Evolutionary conservation across 108 stramenopile species (phyloP).

Genomic region (Aurantiochytrium sp.): DNA sequence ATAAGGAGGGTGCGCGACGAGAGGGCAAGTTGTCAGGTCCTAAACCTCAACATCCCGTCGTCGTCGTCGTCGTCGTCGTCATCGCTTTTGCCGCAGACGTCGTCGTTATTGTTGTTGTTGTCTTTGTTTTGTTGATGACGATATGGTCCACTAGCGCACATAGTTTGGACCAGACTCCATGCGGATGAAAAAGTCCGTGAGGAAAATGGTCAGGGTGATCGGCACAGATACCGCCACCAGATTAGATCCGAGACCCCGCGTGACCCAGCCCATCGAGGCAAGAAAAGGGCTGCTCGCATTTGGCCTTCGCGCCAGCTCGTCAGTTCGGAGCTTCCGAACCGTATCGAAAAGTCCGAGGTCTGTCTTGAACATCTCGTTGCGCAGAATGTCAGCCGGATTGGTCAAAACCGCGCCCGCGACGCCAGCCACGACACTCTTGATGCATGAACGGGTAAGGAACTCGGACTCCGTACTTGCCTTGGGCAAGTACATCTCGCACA

Average conservation of each 20-base stretch:
- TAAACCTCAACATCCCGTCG: too few relatives aligned
- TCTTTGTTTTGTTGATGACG: too few relatives aligned
- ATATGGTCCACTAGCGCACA: too few relatives aligned
- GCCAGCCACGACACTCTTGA: conserved; percentile 77
- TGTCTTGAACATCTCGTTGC: conserved; percentile 98
- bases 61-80: too few relatives aligned
- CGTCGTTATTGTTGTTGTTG: too few relatives aligned
- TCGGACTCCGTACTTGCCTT: neutral
- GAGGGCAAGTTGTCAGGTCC: too few relatives aligned
- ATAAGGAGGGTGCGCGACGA: too few relatives aligned
- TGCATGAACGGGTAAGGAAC: conserved; percentile 61
- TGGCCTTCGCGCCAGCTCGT: conserved; percentile 45
- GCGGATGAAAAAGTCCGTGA: conserved; percentile 63
- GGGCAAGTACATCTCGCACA: conserved; percentile 55
- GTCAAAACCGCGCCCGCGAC: conserved; percentile 89
- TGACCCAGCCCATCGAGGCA: conserved; percentile 70
- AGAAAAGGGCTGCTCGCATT: conserved; percentile 37
- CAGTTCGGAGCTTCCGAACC: conserved; percentile 39
- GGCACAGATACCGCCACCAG: conserved; percentile 88
- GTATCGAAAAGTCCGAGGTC: conserved; percentile 60
- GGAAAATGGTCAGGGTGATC: conserved; percentile 85
- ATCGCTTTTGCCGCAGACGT: too few relatives aligned
- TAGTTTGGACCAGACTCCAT: neutral
- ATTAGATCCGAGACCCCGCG: conserved; percentile 42
- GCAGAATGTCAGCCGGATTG: conserved; percentile 90